Evolutionary conservation across 2,329 filamentous ascomycete species (phyloP), one percentile per base, ranked within the genome.

Genomic region (Colletotrichum melonis): DNA sequence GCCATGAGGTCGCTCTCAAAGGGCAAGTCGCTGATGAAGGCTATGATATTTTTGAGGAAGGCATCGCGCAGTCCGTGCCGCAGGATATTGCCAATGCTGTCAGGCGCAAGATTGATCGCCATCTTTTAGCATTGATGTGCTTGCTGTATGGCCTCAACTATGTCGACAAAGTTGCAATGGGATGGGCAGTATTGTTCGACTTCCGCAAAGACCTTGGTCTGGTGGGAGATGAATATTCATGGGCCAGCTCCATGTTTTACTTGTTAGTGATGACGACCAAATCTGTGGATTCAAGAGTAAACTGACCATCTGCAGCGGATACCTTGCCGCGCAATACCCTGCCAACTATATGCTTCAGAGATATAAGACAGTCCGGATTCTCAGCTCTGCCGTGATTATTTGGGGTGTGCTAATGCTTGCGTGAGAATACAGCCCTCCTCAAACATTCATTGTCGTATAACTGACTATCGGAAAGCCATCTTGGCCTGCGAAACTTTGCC

Each of bases 161-260:
- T 49, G 76, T 78, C 62, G 77, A 76, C 52, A 76, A 76, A 67
- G 75, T 75, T 4, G 75, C 76, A 30, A 74, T 78, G 35, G 73
- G 75, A 22, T 79, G 77, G 77, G 77, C 78, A 11, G 78, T 78
- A 1, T 69, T 78, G 11, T 78, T 78, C 66, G 49, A 76, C 57
- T 76, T 78, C 55, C 65, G 72, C 2, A 42, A 65, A 16, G 77
- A 78, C 42, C 75, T 78, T 19, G 72, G 73, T 16, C 75, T 78
- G 19, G 55, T 72, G 22, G 75, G 76, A 12, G 52, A 58, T 26
- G 64, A 67, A 46, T 46, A 67, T n/a, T 67, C 60, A 6, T 63
- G 60, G 60, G 60, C 60, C 26, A 63, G 60, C 42, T 63, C 60
- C 26, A 63, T 63, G 60, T 63, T 63, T n/a, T 63, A 63, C 19